phyloP scores from a whole-genome alignment of 2,329 filamentous ascomycete genomes.

The Ilyonectria robusta region DNA sequence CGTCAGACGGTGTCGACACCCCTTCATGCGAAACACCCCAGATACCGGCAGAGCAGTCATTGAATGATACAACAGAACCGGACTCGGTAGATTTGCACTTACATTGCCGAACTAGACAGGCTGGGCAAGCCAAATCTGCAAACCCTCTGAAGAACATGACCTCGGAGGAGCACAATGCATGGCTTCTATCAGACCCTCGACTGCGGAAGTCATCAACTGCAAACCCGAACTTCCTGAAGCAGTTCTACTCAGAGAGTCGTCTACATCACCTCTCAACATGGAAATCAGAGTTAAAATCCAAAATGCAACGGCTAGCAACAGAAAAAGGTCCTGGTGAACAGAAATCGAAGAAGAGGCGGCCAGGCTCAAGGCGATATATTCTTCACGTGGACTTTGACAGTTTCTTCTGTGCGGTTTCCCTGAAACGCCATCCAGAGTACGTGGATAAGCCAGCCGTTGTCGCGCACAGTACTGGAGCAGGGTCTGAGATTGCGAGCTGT shows the following conservation, averaged over 20 bases:
- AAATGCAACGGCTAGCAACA: constrained; percentile 84
- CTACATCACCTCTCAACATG: constrained; percentile 95
- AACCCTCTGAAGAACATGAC: constrained; percentile 75
- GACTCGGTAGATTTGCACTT: not conserved
- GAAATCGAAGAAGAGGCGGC: constrained; percentile 66
- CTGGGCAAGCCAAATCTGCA: constrained; percentile 12
- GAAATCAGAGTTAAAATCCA: constrained; percentile 94
- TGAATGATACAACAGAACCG: not conserved
- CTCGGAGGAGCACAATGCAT: constrained; percentile 92
- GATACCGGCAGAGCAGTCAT: not conserved
- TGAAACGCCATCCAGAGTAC: constrained; percentile 82
- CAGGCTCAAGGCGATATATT: constrained; percentile 82
- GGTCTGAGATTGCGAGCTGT: constrained; percentile 96
- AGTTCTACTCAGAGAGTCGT: constrained; percentile 95
- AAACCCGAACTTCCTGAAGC: constrained; percentile 92
- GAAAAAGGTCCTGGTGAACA: constrained; percentile 71
- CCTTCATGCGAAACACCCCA: constrained; percentile 12
- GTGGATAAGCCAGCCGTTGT: constrained; percentile 87
- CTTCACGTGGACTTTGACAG: constrained; percentile 98
- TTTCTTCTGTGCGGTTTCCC: constrained; percentile 95
- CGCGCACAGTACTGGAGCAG: constrained; percentile 86
- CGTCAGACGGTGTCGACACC: constrained; percentile 7
- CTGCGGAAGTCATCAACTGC: constrained; percentile 91
- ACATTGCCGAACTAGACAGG: not conserved
- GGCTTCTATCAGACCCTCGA: constrained; percentile 85